Evolutionary conservation across 1,139 yeast species (phyloP), one percentile per base, ranked within the genome.

Genomic region (Hyphopichia burtonii): DNA sequence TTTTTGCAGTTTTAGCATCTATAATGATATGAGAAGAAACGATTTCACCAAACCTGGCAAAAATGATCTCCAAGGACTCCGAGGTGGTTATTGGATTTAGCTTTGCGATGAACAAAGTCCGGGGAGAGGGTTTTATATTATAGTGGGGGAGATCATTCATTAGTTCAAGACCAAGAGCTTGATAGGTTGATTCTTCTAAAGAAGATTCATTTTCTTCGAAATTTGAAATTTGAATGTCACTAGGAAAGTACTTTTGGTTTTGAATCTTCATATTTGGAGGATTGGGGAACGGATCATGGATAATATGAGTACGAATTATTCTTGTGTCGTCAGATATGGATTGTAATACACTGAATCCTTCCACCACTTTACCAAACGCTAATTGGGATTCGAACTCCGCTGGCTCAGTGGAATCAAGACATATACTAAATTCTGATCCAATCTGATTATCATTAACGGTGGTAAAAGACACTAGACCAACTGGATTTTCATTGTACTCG

Each of bases 81-180:
- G 70, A 76, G 9, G 65, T 64, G 2, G 90, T 83, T 3, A 81
- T 61, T 0, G 86, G 79, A 48, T 83, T 83, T 47, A 83, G 59
- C 48, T 79, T 79, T 49, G 89, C 83, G 2, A 83, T 74, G 53
- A 83, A 83, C 14, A 83, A 54, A 2, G 82, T 80, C 37, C 69
- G 71, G 41, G 84, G 88, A 39, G 81, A 74, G 0, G 90, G 90
- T 47, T 74, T 71, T 22, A 74, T 76, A 17, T 74, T 74, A 4
- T 84, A 82, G 41, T 68, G 68, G 0, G 85, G 82, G n/a, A 83
- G 51, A 50, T 83, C 89, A 0, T 87, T 88, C 36, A 83, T 65
- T 47, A 83, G 62, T 49, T 83, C 88, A 39, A 83, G 62, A 0
- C 87, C 76, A 32, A 83, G 54, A 3, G 87, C 86, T 34, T 49